Conservation (phyloP, 441 rosid genomes). For the Raphanus hybrid region DNA sequence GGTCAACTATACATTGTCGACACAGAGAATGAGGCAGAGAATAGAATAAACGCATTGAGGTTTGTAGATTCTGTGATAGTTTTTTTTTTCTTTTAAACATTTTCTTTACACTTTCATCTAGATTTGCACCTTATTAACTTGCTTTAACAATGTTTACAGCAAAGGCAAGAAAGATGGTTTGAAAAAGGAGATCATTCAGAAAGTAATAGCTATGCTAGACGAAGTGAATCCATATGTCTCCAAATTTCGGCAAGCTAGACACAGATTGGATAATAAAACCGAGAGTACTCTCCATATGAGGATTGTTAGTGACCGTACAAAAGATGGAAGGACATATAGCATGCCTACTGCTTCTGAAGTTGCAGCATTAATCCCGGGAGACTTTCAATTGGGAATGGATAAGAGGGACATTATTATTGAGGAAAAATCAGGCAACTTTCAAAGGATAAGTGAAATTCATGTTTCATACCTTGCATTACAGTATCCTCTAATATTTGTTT, state of each 20-base stretch:
- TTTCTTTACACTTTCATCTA: not conserved
- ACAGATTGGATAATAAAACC: not conserved
- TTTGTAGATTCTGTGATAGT: too few species aligned
- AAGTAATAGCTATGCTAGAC: not conserved
- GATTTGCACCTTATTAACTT: too few species aligned
- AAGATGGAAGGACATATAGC: not conserved
- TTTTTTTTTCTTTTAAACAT: too few species aligned
- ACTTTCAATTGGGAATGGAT: not conserved
- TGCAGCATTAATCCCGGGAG: not conserved
- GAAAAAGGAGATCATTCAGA: not conserved
- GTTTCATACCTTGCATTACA: not conserved
- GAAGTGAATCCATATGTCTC: not conserved
- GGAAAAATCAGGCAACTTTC: not conserved
- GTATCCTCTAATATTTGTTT: not conserved
- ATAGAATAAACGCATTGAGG: not conserved
- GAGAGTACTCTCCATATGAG: not conserved
- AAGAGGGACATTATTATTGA: not conserved
- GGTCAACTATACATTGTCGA: not conserved
- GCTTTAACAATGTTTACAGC: not conserved
- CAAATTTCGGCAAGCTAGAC: not conserved
- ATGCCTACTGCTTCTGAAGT: not conserved
- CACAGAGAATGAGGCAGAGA: not conserved
- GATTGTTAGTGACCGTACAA: not conserved
- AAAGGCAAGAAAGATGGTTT: not conserved
- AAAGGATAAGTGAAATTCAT: not conserved